Base-by-base conservation (phyloP, 805 yeast genomes). In the Starmerella tilneyi region DNA sequence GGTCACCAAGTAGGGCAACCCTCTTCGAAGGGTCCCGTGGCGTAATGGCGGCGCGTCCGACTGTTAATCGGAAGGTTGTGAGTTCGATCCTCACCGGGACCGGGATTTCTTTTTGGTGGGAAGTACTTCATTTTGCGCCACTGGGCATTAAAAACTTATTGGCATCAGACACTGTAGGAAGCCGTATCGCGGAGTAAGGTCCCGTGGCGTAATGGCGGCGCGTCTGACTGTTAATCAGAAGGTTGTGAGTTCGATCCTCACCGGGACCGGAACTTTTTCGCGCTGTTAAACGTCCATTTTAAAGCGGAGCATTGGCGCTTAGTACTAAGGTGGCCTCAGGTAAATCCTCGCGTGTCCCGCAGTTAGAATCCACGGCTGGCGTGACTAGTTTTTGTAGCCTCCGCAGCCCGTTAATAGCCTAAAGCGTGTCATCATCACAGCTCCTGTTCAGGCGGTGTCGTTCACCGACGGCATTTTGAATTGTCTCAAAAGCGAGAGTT, bases 231-330 rank as follows among this genome's bases (percentile, higher is more conserved):
- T 52, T 52, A 52, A 52, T 52, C 56, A 53, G 47, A 51, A 55
- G 58, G 58, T 55, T 53, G 55, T 52, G 56, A 55, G 58, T 55
- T 55, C 55, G 55, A 51, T 41, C 55, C 55, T 51, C 52, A 49
- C 51, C 49, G 46, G 49, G 41, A 50, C 51, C 55, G 52, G 26
- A 35, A 20, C 28, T 44, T 49, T 41, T 44, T 39, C n/a, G n/a
- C n/a, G n/a, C n/a, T n/a, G n/a, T n/a, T n/a, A n/a, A n/a, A n/a
- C n/a, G n/a, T n/a, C n/a, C n/a, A n/a, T n/a, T n/a, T n/a, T n/a
- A n/a, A n/a, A n/a, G n/a, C n/a, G n/a, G n/a, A n/a, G n/a, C n/a
- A n/a, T n/a, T n/a, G n/a, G n/a, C n/a, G n/a, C n/a, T n/a, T n/a
- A n/a, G n/a, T n/a, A n/a, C n/a, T n/a, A n/a, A n/a, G n/a, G n/a